Percentiles rank a stretch among this genome's conserved stretches.
Conservation (phyloP, 805 yeast species). For the Spathaspora sp. region DNA sequence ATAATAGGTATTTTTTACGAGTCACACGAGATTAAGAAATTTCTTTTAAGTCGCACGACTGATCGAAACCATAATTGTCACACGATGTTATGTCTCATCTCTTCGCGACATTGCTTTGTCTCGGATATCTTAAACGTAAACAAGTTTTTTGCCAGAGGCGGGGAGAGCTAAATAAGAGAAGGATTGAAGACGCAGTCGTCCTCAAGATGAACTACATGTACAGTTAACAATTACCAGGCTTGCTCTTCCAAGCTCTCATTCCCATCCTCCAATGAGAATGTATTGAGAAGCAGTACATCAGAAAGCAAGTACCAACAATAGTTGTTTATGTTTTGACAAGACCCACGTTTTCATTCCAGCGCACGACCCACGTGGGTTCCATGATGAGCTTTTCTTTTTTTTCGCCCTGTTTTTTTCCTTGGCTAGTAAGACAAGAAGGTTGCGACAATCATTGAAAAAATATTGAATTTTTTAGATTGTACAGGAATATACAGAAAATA, state of each 20-base stretch:
- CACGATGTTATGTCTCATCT: neutral
- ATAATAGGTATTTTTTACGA: neutral
- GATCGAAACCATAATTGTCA: neutral
- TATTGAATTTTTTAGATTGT: neutral
- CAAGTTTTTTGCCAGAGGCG: neutral
- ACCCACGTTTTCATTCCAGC: neutral
- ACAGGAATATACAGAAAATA: neutral
- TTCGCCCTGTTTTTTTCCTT: neutral
- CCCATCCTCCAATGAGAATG: neutral
- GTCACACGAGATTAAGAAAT: neutral
- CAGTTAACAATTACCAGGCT: neutral
- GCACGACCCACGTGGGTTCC: conserved; percentile 2
- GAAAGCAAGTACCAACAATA: neutral
- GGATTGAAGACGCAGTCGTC: neutral
- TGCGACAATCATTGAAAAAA: neutral
- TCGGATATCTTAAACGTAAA: neutral
- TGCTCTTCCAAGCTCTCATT: neutral
- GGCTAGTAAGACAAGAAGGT: neutral
- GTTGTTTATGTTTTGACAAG: neutral
- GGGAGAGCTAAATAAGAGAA: neutral
- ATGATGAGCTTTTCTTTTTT: neutral
- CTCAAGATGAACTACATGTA: neutral
- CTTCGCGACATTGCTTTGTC: neutral
- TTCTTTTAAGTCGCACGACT: neutral
- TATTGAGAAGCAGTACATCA: neutral